Evolutionary conservation across 1,139 yeast genomes (phyloP), one percentile per base, ranked within the genome.

Genomic region (Blastobotrys petasosporus): DNA sequence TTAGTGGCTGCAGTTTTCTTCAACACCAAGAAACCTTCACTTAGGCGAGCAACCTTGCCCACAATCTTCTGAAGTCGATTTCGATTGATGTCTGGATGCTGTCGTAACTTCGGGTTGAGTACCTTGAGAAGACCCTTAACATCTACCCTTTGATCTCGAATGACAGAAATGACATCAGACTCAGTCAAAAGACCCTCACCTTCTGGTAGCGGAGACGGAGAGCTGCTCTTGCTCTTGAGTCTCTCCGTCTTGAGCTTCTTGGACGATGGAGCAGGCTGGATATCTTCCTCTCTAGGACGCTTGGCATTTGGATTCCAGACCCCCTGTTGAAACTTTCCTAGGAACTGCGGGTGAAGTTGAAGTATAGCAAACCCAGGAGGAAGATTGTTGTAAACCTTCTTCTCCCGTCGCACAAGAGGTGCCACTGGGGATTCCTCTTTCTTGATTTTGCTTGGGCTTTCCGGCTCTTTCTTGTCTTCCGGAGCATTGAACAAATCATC

Each of bases 281-380:
- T 53, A 51, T 39, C 62, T 31, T 40, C 57, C 49, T 52, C 77
- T 62, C 59, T 68, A 75, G 55, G 76, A 8, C 66, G 57, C 55
- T 61, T 73, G 2, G 77, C 78, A 43, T 69, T 69, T 28, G 95
- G 92, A 61, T 82, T 82, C 96, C 97, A 88, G 42, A 80, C 85
- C 15, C 95, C 95, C 23, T 65, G 68, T 3, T 94, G 94, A 66
- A 87, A 87, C 39, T 76, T 76, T n/a, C 67, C 64, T 49, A 88
- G 71, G 31, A 82, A 73, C 35, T 73, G 72, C 15, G 76, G 70
- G 3, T 85, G 79, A 0, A 90, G 84, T 58, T 76, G 82, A 38
- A 87, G 67, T 9, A 80, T 75, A 33, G 85, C 79, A 59, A 82
- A 70, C 11, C 94, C 94, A 48, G 80, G 77, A 8, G 81, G 79